Conservation (phyloP, 1,284 basidiomycete species). For the Pseudozyma sp. region DNA sequence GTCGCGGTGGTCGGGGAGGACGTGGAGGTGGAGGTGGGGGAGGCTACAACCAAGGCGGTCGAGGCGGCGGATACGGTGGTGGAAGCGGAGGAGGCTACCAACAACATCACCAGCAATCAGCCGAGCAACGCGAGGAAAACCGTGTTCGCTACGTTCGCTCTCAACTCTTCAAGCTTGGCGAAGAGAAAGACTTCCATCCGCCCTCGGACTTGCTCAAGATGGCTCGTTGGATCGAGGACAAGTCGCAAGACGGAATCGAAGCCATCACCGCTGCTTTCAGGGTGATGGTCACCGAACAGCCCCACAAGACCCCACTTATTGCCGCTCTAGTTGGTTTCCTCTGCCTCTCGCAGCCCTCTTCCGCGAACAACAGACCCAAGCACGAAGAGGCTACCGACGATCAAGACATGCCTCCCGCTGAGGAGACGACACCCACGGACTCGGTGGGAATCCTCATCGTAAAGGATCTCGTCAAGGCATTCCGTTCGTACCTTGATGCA, state of each 20-base stretch:
- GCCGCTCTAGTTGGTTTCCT: conserved; percentile 65
- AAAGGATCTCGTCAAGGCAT: conserved; percentile 62
- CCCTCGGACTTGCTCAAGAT: conserved; percentile 57
- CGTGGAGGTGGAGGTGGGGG: conserved; percentile 27
- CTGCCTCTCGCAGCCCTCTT: conserved; percentile 41
- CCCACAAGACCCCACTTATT: conserved; percentile 56
- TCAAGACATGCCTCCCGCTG: conserved; percentile 4
- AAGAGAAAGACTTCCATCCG: conserved; percentile 56
- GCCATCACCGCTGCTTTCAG: conserved; percentile 56
- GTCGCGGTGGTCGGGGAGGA: conserved; percentile 38
- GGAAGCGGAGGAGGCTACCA: conserved; percentile 6
- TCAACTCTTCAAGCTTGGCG: conserved; percentile 57
- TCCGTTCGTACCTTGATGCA: conserved; percentile 61
- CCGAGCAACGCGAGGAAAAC: conserved; percentile 46
- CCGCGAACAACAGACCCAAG: neutral
- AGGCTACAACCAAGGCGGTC: conserved; percentile 20
- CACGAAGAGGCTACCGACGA: conserved; percentile 1
- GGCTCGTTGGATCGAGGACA: conserved; percentile 59
- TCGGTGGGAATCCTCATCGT: conserved; percentile 58
- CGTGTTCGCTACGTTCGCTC: conserved; percentile 41
- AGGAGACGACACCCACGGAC: conserved; percentile 1
- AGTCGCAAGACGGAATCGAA: conserved; percentile 38
- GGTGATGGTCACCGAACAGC: conserved; percentile 62
- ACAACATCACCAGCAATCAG: conserved; percentile 15
- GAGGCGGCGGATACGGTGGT: conserved; percentile 23